These are phyloP conservation scores for Tylopilus felleus DNA, from an alignment of 768 basidiomycete species.

Conservation along the genomic window DNA sequence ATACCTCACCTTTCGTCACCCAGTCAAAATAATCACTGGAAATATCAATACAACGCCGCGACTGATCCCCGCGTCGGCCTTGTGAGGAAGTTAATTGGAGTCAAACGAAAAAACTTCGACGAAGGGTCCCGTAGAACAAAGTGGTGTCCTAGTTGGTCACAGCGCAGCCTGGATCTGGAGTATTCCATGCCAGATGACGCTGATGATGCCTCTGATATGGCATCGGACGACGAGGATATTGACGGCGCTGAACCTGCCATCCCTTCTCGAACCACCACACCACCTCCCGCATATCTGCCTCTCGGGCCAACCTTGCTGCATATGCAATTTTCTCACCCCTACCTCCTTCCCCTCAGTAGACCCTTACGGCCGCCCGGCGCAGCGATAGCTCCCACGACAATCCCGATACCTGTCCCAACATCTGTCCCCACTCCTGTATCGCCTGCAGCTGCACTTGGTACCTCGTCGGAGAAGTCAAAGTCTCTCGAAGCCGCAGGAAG, in stretches of 20 bases:
- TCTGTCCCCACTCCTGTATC: conserved; percentile 85
- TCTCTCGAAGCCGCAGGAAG: conserved; percentile 65
- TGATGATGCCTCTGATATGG: conserved; percentile 38
- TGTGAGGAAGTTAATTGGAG: conserved; percentile 62
- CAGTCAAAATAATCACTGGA: conserved; percentile 40
- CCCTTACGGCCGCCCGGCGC: conserved; percentile 60
- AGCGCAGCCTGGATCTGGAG: conserved; percentile 49
- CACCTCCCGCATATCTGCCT: conserved; percentile 68
- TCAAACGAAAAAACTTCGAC: conserved; percentile 58
- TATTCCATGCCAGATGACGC: conserved; percentile 31
- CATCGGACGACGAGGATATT: conserved; percentile 40
- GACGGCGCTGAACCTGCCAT: conserved; percentile 25
- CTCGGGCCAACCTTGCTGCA: conserved; percentile 65
- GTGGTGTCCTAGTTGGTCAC: conserved; percentile 42
- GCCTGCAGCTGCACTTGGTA: conserved; percentile 66
- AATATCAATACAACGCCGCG: conserved; percentile 48
- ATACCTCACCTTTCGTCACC: conserved; percentile 20
- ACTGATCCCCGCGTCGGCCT: conserved; percentile 75
- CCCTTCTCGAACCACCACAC: conserved; percentile 60
- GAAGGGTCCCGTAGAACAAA: conserved; percentile 36
- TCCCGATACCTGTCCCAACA: conserved; percentile 38
- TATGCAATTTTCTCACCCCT: conserved; percentile 62
- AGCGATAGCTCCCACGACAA: conserved; percentile 44
- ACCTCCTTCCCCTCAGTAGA: conserved; percentile 58
- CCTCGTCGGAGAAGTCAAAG: conserved; percentile 61